These are phyloP conservation scores for Elaeis oleifera DNA, from an alignment of 202 grass and related monocot genomes.

Conservation along the genomic window DNA sequence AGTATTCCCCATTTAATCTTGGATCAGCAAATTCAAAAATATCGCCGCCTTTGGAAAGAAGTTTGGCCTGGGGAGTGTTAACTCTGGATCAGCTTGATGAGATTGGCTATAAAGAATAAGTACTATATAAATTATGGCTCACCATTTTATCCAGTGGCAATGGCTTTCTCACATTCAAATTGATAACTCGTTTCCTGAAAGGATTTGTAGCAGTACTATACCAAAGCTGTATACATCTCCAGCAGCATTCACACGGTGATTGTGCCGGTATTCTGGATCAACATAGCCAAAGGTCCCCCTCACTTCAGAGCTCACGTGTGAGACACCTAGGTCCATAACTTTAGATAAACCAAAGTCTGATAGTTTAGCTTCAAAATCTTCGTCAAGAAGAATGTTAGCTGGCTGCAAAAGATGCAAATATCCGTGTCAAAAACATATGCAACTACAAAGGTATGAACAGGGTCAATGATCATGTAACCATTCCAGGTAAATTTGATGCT, in stretches of 20 bases:
- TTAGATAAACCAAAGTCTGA: constrained; percentile 59
- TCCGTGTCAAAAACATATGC: too few relatives aligned
- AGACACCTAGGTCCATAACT: constrained; percentile 41
- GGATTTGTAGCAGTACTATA: constrained; percentile 56
- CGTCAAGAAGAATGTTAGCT: constrained; percentile 66
- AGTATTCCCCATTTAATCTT: constrained; percentile 41
- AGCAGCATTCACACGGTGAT: constrained; percentile 51
- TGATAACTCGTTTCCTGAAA: constrained; percentile 50
- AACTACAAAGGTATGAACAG: too few relatives aligned
- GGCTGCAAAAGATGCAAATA: constrained; percentile 23
- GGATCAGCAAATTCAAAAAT: constrained; percentile 49
- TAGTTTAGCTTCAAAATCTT: constrained; percentile 50
- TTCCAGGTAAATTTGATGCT: too few relatives aligned
- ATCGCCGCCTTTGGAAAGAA: constrained; percentile 35
- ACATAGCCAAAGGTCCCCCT: constrained; percentile 74
- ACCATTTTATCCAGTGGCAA: constrained; percentile 54
- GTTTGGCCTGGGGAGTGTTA: constrained; percentile 34
- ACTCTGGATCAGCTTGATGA: too few relatives aligned
- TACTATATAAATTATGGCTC: not conserved
- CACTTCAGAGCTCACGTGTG: constrained; percentile 58
- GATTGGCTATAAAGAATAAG: too few relatives aligned
- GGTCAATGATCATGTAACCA: too few relatives aligned
- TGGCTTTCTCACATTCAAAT: constrained; percentile 51
- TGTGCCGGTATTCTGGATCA: constrained; percentile 71
- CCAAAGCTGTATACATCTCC: constrained; percentile 72